Evolutionary conservation across 1,284 basidiomycete species (phyloP), one percentile per base, ranked within the genome.

Genomic region (Trichosporon coremiiforme): DNA sequence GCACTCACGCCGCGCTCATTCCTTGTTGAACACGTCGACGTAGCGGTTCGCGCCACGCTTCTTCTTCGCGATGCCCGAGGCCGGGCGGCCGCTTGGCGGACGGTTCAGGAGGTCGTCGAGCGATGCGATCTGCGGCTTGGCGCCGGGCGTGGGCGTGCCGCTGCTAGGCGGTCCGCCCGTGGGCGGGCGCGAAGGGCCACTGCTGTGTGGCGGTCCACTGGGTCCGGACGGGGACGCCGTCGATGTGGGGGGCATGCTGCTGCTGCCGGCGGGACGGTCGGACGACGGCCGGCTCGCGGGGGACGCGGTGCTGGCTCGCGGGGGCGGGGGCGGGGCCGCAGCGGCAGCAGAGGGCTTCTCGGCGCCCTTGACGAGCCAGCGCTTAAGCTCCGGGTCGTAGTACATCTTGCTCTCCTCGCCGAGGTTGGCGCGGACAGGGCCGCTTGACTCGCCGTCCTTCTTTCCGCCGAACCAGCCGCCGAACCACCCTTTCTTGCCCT

Each of bases 291-390:
- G 78, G 50, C 82, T 78, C 13, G 86, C 88, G 0, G 94, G 93
- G 9, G 94, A 94, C 2, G 90, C 89, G 0, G 93, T 94, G 78
- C 91, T 90, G 1, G 91, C 88, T 47, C 92, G 86, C 4, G 90
- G 87, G 8, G 91, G 91, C 2, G 85, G 82, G 0, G 87, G 79
- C 8, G 89, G 80, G 41, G 86, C 82, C 0, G 77, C 55, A 8
- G 85, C 79, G 73, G 87, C 84, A 64, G 87, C 87, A 13, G 83
- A 79, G 35, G 86, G 88, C 70, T 85, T 86, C 87, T 80, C 75
- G 36, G 93, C 93, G 84, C 92, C 95, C 84, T 92, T 95, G 83
- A 98, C 95, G 22, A 99, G 90, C 97, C 97, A 99, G 72, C 91
- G 89, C 84, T 97, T 97, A 72, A 91, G 87, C 25, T 98, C 94